Base-by-base conservation (phyloP, 1,284 basidiomycete genomes). In the Ganoderma leucocontextum region DNA sequence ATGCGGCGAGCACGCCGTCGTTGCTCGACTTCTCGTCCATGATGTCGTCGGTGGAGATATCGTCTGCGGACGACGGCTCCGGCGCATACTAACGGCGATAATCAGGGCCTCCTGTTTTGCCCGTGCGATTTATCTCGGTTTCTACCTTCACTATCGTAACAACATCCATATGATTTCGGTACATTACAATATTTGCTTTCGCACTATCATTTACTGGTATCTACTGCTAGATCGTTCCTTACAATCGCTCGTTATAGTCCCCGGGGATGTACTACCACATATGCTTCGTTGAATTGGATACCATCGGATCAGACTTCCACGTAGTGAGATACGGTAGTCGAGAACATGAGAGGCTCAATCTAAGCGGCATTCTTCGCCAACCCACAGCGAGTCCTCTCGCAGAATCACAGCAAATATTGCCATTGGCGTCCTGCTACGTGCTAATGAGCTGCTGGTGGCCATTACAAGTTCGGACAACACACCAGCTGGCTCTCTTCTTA, bases 161-260 rank as follows among this genome's bases (percentile, higher is more conserved):
- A 33, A 17, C 25, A 19, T 33, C 5, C n/a, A 13, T 44, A 17
- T 33, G 57, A 49, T 65, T 53, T 65, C 36, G 59, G 49, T 60
- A 42, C 49, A 38, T 47, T 42, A 25, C 19, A 12, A 35, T 6
- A 13, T 25, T 33, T 60, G 64, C 64, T 65, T 55, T 65, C 64
- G 36, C 38, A 59, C 64, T 65, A 53, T 65, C 64, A n/a, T 63
- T 42, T 42, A 60, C n/a, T 25, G 39, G 59, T 65, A 36, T 25
- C 13, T 41, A 53, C 38, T 12, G n/a, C 47, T 33, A 47, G 25
- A 39, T 55, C 62, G 13, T 33, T 44, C 60, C 13, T 62, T 62
- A 47, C n/a, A 47, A 25, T 55, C 62, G n/a, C 44, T 58, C 60
- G 4, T 49, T 62, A 47, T 44, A 61, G 42, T 36, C 33, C 29